phyloP scores from a whole-genome alignment of 2,329 filamentous ascomycete species.

The Penicillium sp. region DNA sequence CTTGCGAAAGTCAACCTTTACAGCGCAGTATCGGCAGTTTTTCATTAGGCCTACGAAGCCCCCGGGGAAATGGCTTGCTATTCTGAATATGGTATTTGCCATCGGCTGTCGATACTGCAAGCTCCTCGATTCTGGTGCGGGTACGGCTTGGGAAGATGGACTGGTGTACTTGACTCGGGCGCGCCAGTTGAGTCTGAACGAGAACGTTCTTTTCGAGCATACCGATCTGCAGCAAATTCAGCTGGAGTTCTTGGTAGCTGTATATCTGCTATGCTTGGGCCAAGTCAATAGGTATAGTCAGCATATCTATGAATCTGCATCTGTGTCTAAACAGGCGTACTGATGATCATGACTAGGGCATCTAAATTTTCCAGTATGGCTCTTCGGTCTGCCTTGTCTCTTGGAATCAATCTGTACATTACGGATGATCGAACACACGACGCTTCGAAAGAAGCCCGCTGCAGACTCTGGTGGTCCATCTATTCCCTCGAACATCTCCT shows the following conservation, averaged over 20 bases:
- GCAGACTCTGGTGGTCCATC: constrained; percentile 50
- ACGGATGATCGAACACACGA: constrained; percentile 40
- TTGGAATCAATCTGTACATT: constrained; percentile 49
- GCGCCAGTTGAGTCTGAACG: constrained; percentile 41
- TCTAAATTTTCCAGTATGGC: constrained; percentile 48
- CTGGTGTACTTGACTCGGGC: constrained; percentile 47
- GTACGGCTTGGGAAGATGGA: constrained; percentile 38
- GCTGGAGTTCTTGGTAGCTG: constrained; percentile 42
- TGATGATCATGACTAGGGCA: constrained; percentile 32
- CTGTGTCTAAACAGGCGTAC: not conserved
- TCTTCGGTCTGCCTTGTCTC: constrained; percentile 43
- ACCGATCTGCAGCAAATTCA: constrained; percentile 51
- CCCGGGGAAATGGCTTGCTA: constrained; percentile 44
- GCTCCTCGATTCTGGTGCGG: constrained; percentile 34
- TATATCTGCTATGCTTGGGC: constrained; percentile 46
- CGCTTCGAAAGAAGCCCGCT: constrained; percentile 46
- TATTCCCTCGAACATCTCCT: constrained; percentile 47
- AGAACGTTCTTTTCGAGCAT: constrained; percentile 45
- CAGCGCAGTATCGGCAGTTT: constrained; percentile 44
- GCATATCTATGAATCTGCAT: too few species aligned
- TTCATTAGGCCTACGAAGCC: constrained; percentile 32
- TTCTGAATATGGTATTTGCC: constrained; percentile 53
- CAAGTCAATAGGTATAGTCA: constrained; percentile 48
- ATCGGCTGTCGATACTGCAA: constrained; percentile 47
- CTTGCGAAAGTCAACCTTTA: constrained; percentile 44